These are phyloP conservation scores for Solanum piurae DNA, from an alignment of 257 asterid species.

Conservation along the genomic window DNA sequence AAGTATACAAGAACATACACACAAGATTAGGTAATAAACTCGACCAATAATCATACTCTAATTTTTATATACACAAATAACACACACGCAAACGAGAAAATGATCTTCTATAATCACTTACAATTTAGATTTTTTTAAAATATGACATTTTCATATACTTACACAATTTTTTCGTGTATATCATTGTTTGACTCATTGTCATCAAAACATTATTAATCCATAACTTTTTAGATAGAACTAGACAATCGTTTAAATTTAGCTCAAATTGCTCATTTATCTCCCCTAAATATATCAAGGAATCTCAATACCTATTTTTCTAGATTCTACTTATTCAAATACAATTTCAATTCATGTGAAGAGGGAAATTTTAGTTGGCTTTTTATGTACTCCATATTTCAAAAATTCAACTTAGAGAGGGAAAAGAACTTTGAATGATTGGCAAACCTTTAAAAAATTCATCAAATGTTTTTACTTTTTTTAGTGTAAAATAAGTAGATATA, in stretches of 20 bases:
- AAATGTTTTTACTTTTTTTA: background rate
- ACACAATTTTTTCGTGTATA: background rate
- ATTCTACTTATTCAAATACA: background rate
- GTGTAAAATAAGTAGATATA: background rate
- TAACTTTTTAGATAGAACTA: background rate
- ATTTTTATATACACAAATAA: background rate
- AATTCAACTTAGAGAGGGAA: background rate
- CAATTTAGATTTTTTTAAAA: background rate
- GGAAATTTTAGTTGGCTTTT: background rate
- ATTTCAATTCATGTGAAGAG: background rate
- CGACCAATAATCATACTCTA: background rate
- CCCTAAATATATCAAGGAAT: background rate
- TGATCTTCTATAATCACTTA: background rate
- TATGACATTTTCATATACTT: background rate
- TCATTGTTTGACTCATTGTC: background rate
- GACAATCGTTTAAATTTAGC: background rate
- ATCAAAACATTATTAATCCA: background rate
- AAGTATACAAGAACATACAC: background rate
- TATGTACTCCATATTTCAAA: background rate
- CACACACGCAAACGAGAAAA: background rate
- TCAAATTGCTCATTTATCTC: background rate
- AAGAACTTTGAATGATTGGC: background rate
- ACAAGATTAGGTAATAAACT: background rate
- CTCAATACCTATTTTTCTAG: background rate
- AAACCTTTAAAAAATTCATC: background rate